These are phyloP conservation scores for Chytridiales sp. DNA, from an alignment of 371 early-diverging fungal genomes.

Conservation along the genomic window DNA sequence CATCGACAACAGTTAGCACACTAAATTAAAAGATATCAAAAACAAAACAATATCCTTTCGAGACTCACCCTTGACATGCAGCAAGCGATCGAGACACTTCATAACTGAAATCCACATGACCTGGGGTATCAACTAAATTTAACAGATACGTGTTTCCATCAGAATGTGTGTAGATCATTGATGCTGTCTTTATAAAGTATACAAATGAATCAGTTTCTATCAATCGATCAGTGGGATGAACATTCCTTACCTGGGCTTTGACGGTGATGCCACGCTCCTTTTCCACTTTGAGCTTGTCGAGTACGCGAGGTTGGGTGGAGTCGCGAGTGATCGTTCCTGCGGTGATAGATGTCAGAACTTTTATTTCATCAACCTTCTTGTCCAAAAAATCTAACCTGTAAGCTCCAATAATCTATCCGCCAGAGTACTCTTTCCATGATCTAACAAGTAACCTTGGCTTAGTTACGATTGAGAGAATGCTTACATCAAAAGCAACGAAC, in stretches of 20 bases:
- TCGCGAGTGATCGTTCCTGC: conserved; percentile 67
- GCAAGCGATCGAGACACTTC: conserved; percentile 90
- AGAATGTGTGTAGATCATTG: conserved; percentile 79
- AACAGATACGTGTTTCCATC: conserved; percentile 70
- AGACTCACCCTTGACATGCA: conserved; percentile 77
- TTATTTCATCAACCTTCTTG: background rate
- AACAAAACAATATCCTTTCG: background rate
- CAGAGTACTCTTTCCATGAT: conserved; percentile 94
- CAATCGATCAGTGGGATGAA: background rate
- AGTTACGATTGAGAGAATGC: background rate
- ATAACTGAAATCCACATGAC: conserved; percentile 74
- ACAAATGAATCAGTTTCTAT: background rate
- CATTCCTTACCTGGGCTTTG: conserved; percentile 80
- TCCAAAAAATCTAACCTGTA: conserved; percentile 42
- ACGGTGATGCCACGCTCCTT: conserved; percentile 95
- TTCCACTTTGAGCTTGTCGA: conserved; percentile 95
- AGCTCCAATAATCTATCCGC: conserved; percentile 86
- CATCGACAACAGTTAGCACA: background rate
- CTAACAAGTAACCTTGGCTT: conserved; percentile 40
- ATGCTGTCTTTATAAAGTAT: conserved; percentile 64
- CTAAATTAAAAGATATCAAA: background rate
- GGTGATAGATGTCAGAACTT: background rate
- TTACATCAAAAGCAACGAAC: conserved; percentile 38
- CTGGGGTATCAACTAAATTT: conserved; percentile 88
- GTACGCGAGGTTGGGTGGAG: conserved; percentile 80